phyloP scores from a whole-genome alignment of 345 rosid species.

The Melaleuca quinquenervia region DNA sequence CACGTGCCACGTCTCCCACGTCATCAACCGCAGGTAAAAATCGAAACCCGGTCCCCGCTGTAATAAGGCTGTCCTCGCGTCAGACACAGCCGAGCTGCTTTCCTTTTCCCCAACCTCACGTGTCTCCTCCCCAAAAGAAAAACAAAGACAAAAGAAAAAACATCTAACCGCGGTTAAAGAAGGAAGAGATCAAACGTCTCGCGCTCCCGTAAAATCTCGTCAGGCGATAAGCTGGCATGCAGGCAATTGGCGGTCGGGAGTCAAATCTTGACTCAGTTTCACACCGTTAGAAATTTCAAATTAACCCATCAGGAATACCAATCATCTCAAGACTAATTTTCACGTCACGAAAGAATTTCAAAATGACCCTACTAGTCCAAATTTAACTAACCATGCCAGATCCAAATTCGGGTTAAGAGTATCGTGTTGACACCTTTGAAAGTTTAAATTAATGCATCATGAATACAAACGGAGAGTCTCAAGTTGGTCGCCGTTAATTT shows the following conservation, averaged over 20 bases:
- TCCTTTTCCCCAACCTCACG: not conserved
- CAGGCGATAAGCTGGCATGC: not conserved
- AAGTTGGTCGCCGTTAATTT: too few species aligned
- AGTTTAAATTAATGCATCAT: not conserved
- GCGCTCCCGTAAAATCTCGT: too few species aligned
- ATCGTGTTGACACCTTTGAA: not conserved
- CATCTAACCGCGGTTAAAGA: not conserved
- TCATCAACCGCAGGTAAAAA: not conserved
- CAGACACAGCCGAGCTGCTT: not conserved
- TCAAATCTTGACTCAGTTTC: not conserved
- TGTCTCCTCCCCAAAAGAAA: not conserved
- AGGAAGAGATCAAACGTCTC: not conserved
- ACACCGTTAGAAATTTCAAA: too few species aligned
- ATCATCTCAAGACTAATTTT: too few species aligned
- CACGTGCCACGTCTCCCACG: constrained; percentile 34
- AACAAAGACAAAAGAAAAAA: not conserved
- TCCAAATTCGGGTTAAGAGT: too few species aligned
- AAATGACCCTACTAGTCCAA: too few species aligned
- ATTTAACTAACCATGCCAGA: too few species aligned
- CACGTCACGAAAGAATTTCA: too few species aligned
- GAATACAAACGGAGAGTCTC: not conserved
- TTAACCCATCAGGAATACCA: too few species aligned
- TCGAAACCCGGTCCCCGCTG: not conserved
- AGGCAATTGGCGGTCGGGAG: not conserved
- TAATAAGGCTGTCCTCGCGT: not conserved